phyloP scores from a whole-genome alignment of 164 flowering plant species.

The Aristolochia fimbriata region DNA sequence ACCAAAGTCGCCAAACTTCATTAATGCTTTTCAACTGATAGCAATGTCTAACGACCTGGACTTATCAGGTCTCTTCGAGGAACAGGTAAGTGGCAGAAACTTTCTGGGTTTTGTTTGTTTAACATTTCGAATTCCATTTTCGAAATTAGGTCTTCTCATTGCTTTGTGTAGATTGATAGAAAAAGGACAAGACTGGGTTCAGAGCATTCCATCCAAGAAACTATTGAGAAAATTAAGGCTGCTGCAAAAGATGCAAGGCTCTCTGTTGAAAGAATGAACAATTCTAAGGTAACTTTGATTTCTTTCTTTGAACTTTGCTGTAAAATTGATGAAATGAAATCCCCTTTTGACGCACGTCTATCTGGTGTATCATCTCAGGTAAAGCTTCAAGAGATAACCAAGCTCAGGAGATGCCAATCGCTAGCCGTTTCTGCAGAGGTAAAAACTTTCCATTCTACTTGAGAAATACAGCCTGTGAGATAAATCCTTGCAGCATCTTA shows the following conservation, averaged over 20 bases:
- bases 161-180: conserved; percentile 35
- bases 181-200: conserved; percentile 48
- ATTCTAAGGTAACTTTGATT: conserved; percentile 36
- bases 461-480: background rate
- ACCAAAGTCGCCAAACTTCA: conserved; percentile 21
- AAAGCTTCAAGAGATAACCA: conserved; percentile 34
- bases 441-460: conserved; percentile 9
- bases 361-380: conserved; percentile 21
- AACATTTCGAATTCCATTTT: no score
- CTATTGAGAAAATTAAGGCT: conserved; percentile 58
- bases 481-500: conserved; percentile 2
- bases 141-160: background rate
- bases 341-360: no score
- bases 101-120: no score
- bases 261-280: conserved; percentile 43
- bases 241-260: conserved; percentile 59
- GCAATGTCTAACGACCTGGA: conserved; percentile 38
- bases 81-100: conserved; percentile 25
- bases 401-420: conserved; percentile 34
- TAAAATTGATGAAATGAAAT: background rate
- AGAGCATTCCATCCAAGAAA: conserved; percentile 40
- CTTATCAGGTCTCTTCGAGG: conserved; percentile 40
- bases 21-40: conserved; percentile 42
- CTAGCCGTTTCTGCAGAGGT: conserved; percentile 59
- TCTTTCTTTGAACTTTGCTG: background rate